These are phyloP conservation scores for Stereum hirsutum DNA, from an alignment of 1,284 basidiomycete species.

Conservation along the genomic window DNA sequence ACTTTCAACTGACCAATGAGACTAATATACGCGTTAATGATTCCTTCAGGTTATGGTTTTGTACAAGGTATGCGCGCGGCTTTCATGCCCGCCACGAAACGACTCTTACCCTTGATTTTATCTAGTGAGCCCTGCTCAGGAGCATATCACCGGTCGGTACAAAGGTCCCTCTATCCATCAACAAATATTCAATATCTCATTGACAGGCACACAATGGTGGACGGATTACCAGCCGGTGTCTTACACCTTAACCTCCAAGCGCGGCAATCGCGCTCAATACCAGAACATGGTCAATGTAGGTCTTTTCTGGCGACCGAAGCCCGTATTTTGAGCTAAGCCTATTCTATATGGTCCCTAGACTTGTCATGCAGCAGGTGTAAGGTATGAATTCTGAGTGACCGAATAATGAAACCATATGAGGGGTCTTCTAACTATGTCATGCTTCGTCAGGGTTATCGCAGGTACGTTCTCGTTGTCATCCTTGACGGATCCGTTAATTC, in stretches of 20 bases:
- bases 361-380: conserved; percentile 54
- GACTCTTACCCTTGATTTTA: too few species aligned
- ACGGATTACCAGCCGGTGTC: conserved; percentile 65
- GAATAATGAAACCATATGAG: too few species aligned
- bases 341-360: too few species aligned
- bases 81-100: background rate
- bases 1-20: too few species aligned
- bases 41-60: conserved; percentile 20
- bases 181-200: conserved; percentile 8
- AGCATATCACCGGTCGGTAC: conserved; percentile 13
- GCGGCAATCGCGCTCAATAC: conserved; percentile 43
- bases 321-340: too few species aligned
- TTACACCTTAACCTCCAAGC: conserved; percentile 50
- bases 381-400: too few species aligned
- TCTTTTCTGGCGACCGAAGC: too few species aligned
- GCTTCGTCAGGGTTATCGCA: conserved; percentile 48
- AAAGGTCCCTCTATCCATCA: background rate
- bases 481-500: background rate
- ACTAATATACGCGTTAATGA: too few species aligned
- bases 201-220: conserved; percentile 48
- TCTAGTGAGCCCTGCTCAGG: conserved; percentile 19
- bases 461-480: conserved; percentile 22
- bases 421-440: too few species aligned
- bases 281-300: conserved; percentile 47
- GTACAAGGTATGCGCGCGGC: conserved; percentile 40